Base-by-base conservation (phyloP, 179 eudicot species). In the Pouteria campechiana region DNA sequence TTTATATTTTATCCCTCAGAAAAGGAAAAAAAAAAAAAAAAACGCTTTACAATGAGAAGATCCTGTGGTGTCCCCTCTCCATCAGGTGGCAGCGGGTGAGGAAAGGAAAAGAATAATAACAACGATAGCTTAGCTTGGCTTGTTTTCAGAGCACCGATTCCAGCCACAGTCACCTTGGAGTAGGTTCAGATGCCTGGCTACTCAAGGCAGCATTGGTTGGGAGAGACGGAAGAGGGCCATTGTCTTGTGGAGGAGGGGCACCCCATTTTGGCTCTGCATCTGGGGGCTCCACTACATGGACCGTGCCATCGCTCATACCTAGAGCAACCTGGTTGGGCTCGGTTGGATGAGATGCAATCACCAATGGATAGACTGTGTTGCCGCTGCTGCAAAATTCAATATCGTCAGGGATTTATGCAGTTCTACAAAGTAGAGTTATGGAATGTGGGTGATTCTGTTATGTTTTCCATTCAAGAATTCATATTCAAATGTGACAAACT, bases 221-320 rank as follows among this genome's bases (percentile, higher is more conserved):
- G 19, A 52, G 46, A 2, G 75, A 64, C 24, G 78, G 60, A 14
- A 67, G n/a, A 38, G 61, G 32, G 24, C 75, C 74, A 46, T 68
- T 73, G 3, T 68, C 74, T 31, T 60, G 75, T 15, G 66, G 46
- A 17, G 42, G 24, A 5, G 54, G 25, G 6, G 67, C 60, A 17
- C 81, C 76, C 81, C 76, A 74, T 43, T 70, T 74, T 6, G 62
- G 46, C 37, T 74, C 81, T 7, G 63, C 62, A 44, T 63, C 73
- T 4, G 68, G 63, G 10, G 81, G 81, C 53, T 74, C 81, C 5
- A 74, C 49, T 30, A 74, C 76, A 20, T 74, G 61, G 43, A 74
- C 81, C n/a, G 73, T 41, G 17, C 81, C 81, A 37, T 74, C 81
- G 0, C 68, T 74, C 76, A 74, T 65, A 28, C 81, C 81, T 12